Evolutionary conservation across 116 monocot species (phyloP).

Genomic region (Dioscorea cayenensis): DNA sequence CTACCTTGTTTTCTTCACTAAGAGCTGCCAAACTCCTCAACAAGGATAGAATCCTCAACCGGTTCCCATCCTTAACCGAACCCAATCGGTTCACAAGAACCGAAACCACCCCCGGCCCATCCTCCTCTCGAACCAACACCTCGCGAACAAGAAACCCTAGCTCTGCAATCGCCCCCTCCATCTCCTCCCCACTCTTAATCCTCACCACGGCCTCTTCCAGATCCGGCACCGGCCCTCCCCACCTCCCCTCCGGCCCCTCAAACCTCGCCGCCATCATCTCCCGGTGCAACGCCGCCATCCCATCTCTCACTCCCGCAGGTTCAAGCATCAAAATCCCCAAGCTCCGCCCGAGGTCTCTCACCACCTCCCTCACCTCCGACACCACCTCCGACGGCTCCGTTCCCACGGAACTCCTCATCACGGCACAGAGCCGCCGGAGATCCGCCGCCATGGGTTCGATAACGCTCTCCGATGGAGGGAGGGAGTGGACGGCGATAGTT

Average conservation of each 20-base stretch:
- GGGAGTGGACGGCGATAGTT: neutral
- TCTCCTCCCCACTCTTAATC: slow-evolving; percentile 40
- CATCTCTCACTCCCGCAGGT: slow-evolving; percentile 18
- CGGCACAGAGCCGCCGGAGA: neutral
- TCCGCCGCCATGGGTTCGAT: neutral
- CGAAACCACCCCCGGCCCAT: slow-evolving; percentile 25
- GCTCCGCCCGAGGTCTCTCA: slow-evolving; percentile 29
- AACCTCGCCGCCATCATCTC: slow-evolving; percentile 22
- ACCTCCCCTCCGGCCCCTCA: neutral
- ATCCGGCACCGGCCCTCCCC: slow-evolving; percentile 12
- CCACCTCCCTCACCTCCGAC: neutral
- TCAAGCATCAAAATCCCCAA: slow-evolving; percentile 29
- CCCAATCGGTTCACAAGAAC: slow-evolving; percentile 40
- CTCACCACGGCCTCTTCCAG: slow-evolving; percentile 47
- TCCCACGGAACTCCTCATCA: neutral
- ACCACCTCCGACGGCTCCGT: neutral
- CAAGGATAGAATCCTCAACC: slow-evolving; percentile 41
- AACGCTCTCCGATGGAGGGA: neutral
- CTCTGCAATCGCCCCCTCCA: slow-evolving; percentile 30
- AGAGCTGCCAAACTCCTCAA: slow-evolving; percentile 38
- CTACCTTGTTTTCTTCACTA: slow-evolving; percentile 49
- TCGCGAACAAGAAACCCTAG: slow-evolving; percentile 34
- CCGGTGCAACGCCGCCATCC: slow-evolving; percentile 20
- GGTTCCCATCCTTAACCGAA: slow-evolving; percentile 24
- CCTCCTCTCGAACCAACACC: slow-evolving; percentile 25